Conservation (phyloP, 352 stramenopile genomes). For the Pythium vanterpoolii region DNA sequence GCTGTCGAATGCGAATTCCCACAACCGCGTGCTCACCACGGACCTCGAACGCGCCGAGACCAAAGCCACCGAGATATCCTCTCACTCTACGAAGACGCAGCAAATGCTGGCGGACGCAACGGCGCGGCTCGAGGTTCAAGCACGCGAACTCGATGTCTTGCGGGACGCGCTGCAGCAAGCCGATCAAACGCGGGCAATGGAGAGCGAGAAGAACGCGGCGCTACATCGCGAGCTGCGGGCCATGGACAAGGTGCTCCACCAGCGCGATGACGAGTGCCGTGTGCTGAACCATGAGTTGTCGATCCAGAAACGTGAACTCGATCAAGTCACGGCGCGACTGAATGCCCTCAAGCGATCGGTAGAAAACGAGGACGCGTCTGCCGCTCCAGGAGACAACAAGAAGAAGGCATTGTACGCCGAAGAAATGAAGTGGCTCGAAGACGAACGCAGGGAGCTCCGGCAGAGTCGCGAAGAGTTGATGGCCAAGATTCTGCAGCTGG, state of each 20-base stretch:
- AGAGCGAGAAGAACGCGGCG: slow-evolving; percentile 69
- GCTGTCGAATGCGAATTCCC: slow-evolving; percentile 70
- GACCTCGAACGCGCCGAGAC: slow-evolving; percentile 57
- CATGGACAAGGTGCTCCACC: slow-evolving; percentile 65
- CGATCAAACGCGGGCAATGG: slow-evolving; percentile 46
- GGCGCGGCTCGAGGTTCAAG: slow-evolving; percentile 35
- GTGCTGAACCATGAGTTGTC: slow-evolving; percentile 51
- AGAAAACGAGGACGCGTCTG: slow-evolving; percentile 16
- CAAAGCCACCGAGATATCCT: slow-evolving; percentile 42
- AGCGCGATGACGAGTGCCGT: slow-evolving; percentile 71
- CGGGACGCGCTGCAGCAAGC: slow-evolving; percentile 53
- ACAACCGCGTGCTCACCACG: slow-evolving; percentile 62
- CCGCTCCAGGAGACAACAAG: slow-evolving; percentile 9
- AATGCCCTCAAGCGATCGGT: slow-evolving; percentile 19
- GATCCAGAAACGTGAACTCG: slow-evolving; percentile 53
- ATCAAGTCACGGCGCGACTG: slow-evolving; percentile 32
- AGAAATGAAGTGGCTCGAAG: slow-evolving; percentile 73
- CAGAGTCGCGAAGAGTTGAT: slow-evolving; percentile 55
- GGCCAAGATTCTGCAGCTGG: slow-evolving; percentile 49
- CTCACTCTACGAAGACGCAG: slow-evolving; percentile 39
- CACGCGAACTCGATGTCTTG: slow-evolving; percentile 55
- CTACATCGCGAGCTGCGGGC: slow-evolving; percentile 62
- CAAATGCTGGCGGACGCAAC: slow-evolving; percentile 39
- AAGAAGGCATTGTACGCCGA: slow-evolving; percentile 42
- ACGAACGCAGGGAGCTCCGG: slow-evolving; percentile 56